Percentiles rank a stretch among this genome's conserved stretches.
Conservation (phyloP, 2,329 filamentous ascomycete genomes). For the Trichoderma harzianum region DNA sequence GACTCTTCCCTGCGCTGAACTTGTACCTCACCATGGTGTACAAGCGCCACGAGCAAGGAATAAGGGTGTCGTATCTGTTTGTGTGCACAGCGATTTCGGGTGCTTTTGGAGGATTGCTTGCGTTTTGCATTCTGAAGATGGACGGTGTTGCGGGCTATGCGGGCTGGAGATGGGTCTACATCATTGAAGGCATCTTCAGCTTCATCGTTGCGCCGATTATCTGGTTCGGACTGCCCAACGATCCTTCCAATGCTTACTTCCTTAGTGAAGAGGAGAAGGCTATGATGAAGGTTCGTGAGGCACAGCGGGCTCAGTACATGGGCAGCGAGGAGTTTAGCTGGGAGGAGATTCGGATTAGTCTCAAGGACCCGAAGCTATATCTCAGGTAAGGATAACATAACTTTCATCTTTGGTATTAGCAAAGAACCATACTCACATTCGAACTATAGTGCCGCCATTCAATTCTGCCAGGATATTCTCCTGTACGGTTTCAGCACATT, state of each 20-base stretch:
- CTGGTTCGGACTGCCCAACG: conserved; percentile 46
- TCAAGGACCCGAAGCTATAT: conserved; percentile 50
- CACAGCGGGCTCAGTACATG: conserved; percentile 46
- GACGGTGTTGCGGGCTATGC: conserved; percentile 42
- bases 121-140: conserved; percentile 48
- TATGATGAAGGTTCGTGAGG: conserved; percentile 48
- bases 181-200: conserved; percentile 48
- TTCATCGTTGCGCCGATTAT: conserved; percentile 40
- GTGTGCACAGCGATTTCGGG: conserved; percentile 50
- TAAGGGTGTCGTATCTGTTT: conserved; percentile 46
- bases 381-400: conserved; percentile 35
- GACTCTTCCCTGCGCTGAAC: conserved; percentile 28
- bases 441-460: conserved; percentile 35
- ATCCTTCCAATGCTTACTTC: conserved; percentile 47
- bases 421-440: not conserved
- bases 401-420: not conserved
- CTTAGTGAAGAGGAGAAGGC: conserved; percentile 45
- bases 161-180: conserved; percentile 50
- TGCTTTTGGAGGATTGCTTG: conserved; percentile 39
- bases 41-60: conserved; percentile 50
- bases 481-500: conserved; percentile 59
- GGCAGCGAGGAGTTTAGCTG: conserved; percentile 47
- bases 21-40: conserved; percentile 30
- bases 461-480: conserved; percentile 51
- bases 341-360: conserved; percentile 45